Evolutionary conservation across 2,329 filamentous ascomycete species (phyloP), one percentile per base, ranked within the genome.

Genomic region (Fusarium sp.): DNA sequence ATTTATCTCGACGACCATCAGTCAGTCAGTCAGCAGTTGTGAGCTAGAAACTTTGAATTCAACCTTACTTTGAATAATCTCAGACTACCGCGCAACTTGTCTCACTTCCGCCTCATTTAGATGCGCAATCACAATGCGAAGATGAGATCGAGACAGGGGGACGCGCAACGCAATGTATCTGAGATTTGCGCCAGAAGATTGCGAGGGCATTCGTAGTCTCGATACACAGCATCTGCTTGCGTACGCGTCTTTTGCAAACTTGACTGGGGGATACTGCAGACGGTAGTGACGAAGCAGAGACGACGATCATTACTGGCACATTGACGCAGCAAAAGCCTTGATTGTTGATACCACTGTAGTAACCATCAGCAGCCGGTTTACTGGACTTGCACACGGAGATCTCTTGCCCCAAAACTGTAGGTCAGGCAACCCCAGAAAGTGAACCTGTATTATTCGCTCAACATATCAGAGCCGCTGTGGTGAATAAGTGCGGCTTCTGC

Each of bases 31-130:
- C 53, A 47, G 57, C 63, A 56, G 51, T 50, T 64, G 31, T 56
- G 53, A 55, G 53, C 53, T 69, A 68, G 57, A 68, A 59, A 57
- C 52, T 54, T 69, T 66, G 57, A 68, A 59, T 67, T 68, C 67
- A 69, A 69, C 67, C 67, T 69, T 69, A 69, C 65, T 70, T 68
- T 52, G 49, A 67, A 67, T 65, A 65, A 59, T 61, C 60, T 63
- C 61, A 68, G 63, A 68, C 61, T 42, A 61, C 60, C 65, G 66
- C 63, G 63, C 63, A 69, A 68, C 44, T 58, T 68, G 65, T 70
- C 53, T 67, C 53, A 63, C 37, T 57, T 33, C 43, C 49, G 50
- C 53, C 57, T 65, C 42, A 59, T 62, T 41, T 21, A 15, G 36
- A 59, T 57, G 54, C 57, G 52, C 45, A 65, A 54, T 57, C 31